These are phyloP conservation scores for Anaeromyces robustus DNA, from an alignment of 192 early-diverging fungal genomes.

Conservation along the genomic window DNA sequence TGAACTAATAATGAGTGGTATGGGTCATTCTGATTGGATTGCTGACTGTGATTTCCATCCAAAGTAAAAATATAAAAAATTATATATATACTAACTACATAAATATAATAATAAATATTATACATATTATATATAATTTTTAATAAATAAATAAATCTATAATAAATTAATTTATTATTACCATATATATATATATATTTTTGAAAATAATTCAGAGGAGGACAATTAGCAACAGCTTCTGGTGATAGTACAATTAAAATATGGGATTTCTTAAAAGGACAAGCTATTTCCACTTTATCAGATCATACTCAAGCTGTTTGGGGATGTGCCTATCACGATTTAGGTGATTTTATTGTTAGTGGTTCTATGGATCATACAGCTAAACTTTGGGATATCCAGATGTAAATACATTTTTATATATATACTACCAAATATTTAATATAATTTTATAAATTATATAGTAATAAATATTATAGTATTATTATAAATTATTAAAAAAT, in stretches of 20 bases:
- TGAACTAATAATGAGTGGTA: conserved; percentile 35
- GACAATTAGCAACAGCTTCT: conserved; percentile 36
- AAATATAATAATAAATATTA: no score
- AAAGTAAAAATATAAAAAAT: no score
- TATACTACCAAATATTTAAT: no score
- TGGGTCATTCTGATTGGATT: conserved; percentile 38
- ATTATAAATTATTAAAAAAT: no score
- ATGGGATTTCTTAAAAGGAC: conserved; percentile 35
- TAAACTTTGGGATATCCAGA: conserved; percentile 39
- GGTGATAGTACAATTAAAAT: conserved; percentile 37
- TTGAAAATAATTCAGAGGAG: conserved; percentile 13
- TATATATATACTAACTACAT: no score
- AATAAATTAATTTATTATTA: no score
- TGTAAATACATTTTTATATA: conserved; percentile 9
- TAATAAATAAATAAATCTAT: background rate
- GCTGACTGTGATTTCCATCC: conserved; percentile 44
- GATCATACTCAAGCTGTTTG: conserved; percentile 43
- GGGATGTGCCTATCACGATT: conserved; percentile 36
- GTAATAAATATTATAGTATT: no score
- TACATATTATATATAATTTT: background rate
- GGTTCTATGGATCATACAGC: conserved; percentile 38
- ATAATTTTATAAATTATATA: no score
- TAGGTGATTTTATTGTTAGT: conserved; percentile 24
- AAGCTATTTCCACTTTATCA: conserved; percentile 21
- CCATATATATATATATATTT: no score